Conservation (phyloP, 208 protist genomes). For the Leishmania tarentolae region DNA sequence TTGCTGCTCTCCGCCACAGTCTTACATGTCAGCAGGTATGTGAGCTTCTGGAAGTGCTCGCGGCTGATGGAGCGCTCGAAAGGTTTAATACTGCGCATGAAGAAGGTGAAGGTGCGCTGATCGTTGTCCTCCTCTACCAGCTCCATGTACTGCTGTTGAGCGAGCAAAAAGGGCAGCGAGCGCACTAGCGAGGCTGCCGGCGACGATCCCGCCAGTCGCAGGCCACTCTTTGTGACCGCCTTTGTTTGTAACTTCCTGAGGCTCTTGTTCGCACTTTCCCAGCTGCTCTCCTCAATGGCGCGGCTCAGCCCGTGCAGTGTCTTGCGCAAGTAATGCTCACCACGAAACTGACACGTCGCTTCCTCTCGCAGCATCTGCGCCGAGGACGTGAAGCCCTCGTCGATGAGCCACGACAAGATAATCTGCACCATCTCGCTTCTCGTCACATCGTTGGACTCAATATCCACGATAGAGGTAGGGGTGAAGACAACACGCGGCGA, state of each 20-base stretch:
- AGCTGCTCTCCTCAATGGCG: constrained; percentile 73
- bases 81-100: constrained; percentile 83
- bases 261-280: constrained; percentile 65
- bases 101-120: constrained; percentile 79
- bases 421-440: constrained; percentile 74
- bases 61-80: constrained; percentile 66
- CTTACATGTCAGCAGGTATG: constrained; percentile 84
- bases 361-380: constrained; percentile 86
- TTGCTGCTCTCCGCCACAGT: constrained; percentile 62
- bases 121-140: constrained; percentile 79
- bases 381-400: constrained; percentile 75
- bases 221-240: constrained; percentile 15
- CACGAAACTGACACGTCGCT: constrained; percentile 63
- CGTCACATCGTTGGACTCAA: constrained; percentile 68
- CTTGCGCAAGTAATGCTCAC: constrained; percentile 79
- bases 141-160: constrained; percentile 85
- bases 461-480: constrained; percentile 47
- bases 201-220: constrained; percentile 27
- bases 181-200: constrained; percentile 36
- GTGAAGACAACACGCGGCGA: background rate
- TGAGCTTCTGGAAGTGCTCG: constrained; percentile 78
- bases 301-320: constrained; percentile 63
- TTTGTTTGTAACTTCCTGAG: constrained; percentile 63
- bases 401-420: constrained; percentile 69
- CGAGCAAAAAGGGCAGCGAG: constrained; percentile 71